Conservation (phyloP, 805 yeast genomes). For the Candida ovalis region DNA sequence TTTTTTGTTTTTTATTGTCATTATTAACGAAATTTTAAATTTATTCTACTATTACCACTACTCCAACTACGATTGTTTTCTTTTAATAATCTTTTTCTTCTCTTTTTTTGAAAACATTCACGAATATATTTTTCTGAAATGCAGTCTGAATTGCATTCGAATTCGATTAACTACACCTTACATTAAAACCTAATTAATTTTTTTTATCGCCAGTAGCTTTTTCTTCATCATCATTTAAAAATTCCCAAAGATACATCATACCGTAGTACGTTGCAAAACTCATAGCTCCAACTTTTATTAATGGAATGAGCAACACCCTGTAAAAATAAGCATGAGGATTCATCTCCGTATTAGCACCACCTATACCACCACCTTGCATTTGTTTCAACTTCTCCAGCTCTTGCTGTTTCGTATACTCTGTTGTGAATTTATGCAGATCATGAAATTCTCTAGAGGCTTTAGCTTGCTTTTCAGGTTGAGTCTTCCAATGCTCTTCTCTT, state of each 20-base stretch:
- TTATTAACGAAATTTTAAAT: neutral
- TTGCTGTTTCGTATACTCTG: slow-evolving; percentile 1
- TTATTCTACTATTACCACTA: neutral
- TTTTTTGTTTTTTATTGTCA: neutral
- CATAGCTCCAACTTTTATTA: slow-evolving; percentile 39
- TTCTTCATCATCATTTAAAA: slow-evolving; percentile 30
- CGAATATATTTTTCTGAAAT: neutral
- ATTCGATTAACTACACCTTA: neutral
- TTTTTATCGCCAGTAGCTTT: neutral
- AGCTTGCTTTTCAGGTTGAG: slow-evolving; percentile 3
- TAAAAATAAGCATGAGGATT: slow-evolving; percentile 38
- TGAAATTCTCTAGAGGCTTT: slow-evolving; percentile 1
- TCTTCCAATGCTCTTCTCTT: slow-evolving; percentile 7
- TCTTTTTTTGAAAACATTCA: neutral
- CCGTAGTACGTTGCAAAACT: slow-evolving; percentile 46
- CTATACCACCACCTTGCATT: slow-evolving; percentile 7
- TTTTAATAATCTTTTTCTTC: neutral
- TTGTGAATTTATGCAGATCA: slow-evolving; percentile 1
- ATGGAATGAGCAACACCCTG: slow-evolving; percentile 43
- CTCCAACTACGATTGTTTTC: no score
- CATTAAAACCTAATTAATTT: no score
- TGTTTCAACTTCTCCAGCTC: neutral
- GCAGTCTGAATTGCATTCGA: slow-evolving; percentile 8
- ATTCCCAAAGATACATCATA: slow-evolving; percentile 42
- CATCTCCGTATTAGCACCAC: slow-evolving; percentile 4